Base-by-base conservation (phyloP, 768 basidiomycete genomes). In the Agaricus blazei region DNA sequence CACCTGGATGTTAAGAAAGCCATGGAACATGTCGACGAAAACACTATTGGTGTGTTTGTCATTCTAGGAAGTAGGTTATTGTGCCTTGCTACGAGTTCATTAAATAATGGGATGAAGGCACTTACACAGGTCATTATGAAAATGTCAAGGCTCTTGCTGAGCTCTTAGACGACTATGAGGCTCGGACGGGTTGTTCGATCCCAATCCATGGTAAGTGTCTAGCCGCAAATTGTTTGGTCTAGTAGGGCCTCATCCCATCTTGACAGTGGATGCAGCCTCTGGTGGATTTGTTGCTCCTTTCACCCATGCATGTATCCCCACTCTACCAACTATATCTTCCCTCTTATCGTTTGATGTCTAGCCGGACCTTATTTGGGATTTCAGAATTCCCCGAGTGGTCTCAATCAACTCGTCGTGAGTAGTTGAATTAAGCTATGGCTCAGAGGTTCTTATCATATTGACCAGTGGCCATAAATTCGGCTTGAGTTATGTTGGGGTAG, bases 91-190 rank as follows among this genome's bases (percentile, higher is more conserved):
- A 76, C 26, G 78, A 75, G 81, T 5, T 81, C 77, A n/a, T 75
- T 74, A 60, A 83, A 77, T 41, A 7, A 9, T 40, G 14, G 38
- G 26, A 51, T 57, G 58, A 57, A 71, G 73, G 75, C 51, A 78
- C 76, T 2, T 88, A 87, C 65, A 88, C 87, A 14, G 87, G 87
- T 1, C 79, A 81, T 59, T 81, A 79, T 63, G 94, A 96, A 63
- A 84, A 87, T 11, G 93, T 97, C 31, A 81, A 89, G 66, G 89
- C 87, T 66, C 90, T 97, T 84, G 75, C 87, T 1, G 83, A 85
- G 41, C 76, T 90, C 9, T 73, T 87, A 43, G 84, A 87, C 61
- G 77, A 81, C 60, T 83, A 81, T 63, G 78, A 87, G 64, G 69
- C 68, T n/a, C 74, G 78, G 63, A 85, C 83, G 0, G 85, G 86